Base-by-base conservation (phyloP, 768 basidiomycete species). In the Jaapia argillacea region DNA sequence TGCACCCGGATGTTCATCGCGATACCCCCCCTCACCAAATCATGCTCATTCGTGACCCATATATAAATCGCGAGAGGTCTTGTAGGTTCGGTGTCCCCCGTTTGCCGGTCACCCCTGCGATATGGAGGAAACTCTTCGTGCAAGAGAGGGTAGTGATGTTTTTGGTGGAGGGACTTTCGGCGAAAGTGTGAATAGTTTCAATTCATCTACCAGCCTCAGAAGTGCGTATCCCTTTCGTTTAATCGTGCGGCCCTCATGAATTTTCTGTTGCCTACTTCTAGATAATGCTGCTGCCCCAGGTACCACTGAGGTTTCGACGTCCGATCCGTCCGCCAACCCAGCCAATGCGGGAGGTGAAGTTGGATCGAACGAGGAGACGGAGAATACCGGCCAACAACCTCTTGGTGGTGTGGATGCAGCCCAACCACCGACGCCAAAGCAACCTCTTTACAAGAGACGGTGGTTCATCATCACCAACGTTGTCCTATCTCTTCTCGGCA, bases 401-500 rank as follows among this genome's bases (percentile, higher is more conserved):
- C 25, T 5, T 24, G 18, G 13, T 23, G 42, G 24, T 18, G 40
- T 43, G 4, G 13, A 36, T 6, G 40, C 45, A 14, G 36, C 20
- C 7, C 26, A 53, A 25, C 13, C 47, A 10, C 37, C 51, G 7
- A 40, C 39, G 6, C 39, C 39, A 7, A 41, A 43, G 31, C 54
- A 54, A 24, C 77, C 76, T 12, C 68, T 81, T 44, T 81, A 79
- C 64, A 80, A 75, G 56, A 71, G 65, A 48, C 69, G 72, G 33
- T 74, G 70, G 68, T 82, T 84, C 64, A 77, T 83, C 46, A 70
- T 82, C 47, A 67, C 71, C 23, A 65, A 67, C 42, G 54, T 76
- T 47, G 65, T 82, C 23, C 52, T 67, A 3, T 58, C 69, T 14
- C 68, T 72, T 4, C 52, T 84, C 13, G 74, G 64, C 26, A 81